Conservation (phyloP, 257 asterid species). For the Solanum medicagineum region DNA sequence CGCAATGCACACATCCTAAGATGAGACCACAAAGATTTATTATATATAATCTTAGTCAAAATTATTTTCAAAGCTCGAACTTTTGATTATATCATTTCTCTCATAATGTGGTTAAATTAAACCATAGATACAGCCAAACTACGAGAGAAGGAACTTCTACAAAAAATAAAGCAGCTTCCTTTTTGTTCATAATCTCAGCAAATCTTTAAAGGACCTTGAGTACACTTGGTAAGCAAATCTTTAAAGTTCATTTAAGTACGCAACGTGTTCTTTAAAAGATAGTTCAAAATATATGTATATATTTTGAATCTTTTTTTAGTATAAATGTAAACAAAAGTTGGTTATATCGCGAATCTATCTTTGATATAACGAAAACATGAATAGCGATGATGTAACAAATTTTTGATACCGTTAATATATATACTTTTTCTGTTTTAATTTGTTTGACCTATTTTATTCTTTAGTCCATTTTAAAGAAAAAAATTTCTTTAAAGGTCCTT, state of each 20-base stretch:
- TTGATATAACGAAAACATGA: too few relatives aligned
- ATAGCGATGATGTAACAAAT: too few relatives aligned
- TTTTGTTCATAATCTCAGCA: not conserved
- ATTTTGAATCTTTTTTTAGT: not conserved
- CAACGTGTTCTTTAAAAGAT: not conserved
- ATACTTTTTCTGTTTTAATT: too few relatives aligned
- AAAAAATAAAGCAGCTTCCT: not conserved
- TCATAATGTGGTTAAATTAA: not conserved
- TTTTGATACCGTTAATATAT: too few relatives aligned
- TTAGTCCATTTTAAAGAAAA: too few relatives aligned
- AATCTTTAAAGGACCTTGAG: not conserved
- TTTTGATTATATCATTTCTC: not conserved
- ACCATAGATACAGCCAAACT: not conserved
- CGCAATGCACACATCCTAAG: too few relatives aligned
- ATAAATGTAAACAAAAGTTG: not conserved
- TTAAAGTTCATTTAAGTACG: not conserved
- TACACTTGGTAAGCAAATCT: not conserved
- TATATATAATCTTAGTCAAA: not conserved
- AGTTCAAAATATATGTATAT: too few relatives aligned
- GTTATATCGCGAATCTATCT: too few relatives aligned
- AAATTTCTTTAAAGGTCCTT: too few relatives aligned
- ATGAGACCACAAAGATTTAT: not conserved
- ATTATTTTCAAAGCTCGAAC: fast-evolving
- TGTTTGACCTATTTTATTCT: too few relatives aligned
- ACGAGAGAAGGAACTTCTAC: not conserved